Conservation (phyloP, 331 rosid species). For the Stylosanthes scabra region DNA sequence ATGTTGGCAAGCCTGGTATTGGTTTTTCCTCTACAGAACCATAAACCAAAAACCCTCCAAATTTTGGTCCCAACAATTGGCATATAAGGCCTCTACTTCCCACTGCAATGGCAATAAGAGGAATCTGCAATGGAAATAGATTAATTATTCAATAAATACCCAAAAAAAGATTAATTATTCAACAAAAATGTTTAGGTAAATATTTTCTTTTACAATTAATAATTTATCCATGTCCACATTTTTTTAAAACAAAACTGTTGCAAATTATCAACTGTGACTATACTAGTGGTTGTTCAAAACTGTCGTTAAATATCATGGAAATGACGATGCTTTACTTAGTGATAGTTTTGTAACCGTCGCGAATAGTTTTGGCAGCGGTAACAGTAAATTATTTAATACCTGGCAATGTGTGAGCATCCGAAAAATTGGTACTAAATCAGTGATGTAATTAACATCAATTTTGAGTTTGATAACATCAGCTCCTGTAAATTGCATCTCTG, state of each 20-base stretch:
- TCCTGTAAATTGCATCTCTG: slow-evolving; percentile 40
- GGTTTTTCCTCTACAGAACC: slow-evolving; percentile 48
- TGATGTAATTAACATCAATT: slow-evolving; percentile 42
- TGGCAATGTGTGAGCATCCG: slow-evolving; percentile 48
- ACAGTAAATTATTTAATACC: slow-evolving; percentile 16
- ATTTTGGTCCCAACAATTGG: slow-evolving; percentile 49
- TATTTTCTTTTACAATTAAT: no score
- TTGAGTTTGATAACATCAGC: slow-evolving; percentile 49
- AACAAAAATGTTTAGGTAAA: no score
- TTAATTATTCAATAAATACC: no score
- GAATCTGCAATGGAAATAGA: slow-evolving; percentile 33
- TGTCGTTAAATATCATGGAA: no score
- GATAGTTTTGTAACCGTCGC: no score
- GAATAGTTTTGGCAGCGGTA: no score
- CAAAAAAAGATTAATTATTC: no score
- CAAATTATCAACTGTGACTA: no score
- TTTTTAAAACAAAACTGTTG: no score
- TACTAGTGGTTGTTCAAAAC: no score
- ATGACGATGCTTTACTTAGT: no score
- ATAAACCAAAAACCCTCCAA: slow-evolving; percentile 51
- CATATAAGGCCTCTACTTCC: slow-evolving; percentile 54
- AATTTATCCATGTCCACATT: no score
- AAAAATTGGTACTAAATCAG: slow-evolving; percentile 44
- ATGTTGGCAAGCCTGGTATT: slow-evolving; percentile 44
- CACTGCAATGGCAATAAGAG: slow-evolving; percentile 46